phyloP scores from a whole-genome alignment of 805 yeast genomes.

The Metschnikowia aberdeeniae region DNA sequence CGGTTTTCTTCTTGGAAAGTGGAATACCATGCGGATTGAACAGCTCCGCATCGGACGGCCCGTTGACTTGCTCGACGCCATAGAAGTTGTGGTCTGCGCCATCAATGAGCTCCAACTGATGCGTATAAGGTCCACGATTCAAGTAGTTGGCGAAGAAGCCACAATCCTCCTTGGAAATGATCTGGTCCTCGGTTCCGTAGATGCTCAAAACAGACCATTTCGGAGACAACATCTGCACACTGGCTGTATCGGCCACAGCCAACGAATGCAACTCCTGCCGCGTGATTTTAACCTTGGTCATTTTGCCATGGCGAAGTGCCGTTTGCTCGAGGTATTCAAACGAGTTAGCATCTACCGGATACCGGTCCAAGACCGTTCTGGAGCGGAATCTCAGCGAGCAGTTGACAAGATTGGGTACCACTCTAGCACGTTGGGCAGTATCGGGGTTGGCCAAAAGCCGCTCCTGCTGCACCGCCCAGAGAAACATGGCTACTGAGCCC shows the following conservation, averaged over 20 bases:
- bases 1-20: conserved; percentile 36
- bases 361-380: conserved; percentile 41
- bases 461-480: conserved; percentile 57
- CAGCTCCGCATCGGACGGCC: conserved; percentile 29
- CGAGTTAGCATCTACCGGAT: conserved; percentile 21
- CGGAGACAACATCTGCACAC: conserved; percentile 38
- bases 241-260: conserved; percentile 43
- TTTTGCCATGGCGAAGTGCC: conserved; percentile 49
- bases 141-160: conserved; percentile 55
- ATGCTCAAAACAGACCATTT: conserved; percentile 57
- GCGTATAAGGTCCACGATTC: conserved; percentile 44
- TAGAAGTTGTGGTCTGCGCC: conserved; percentile 81
- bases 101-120: conserved; percentile 53
- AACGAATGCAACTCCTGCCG: conserved; percentile 49
- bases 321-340: conserved; percentile 28
- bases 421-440: conserved; percentile 25
- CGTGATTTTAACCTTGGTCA: conserved; percentile 40
- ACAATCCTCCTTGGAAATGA: conserved; percentile 64
- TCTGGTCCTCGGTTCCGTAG: conserved; percentile 65
- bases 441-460: conserved; percentile 25
- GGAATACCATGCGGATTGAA: conserved; percentile 42
- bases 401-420: conserved; percentile 66
- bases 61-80: conserved; percentile 42
- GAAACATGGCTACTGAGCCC: conserved; percentile 71
- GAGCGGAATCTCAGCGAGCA: conserved; percentile 68